Evolutionary conservation across 1,284 basidiomycete genomes (phyloP).

Genomic region (Melanopsichium pennsylvanicum): DNA sequence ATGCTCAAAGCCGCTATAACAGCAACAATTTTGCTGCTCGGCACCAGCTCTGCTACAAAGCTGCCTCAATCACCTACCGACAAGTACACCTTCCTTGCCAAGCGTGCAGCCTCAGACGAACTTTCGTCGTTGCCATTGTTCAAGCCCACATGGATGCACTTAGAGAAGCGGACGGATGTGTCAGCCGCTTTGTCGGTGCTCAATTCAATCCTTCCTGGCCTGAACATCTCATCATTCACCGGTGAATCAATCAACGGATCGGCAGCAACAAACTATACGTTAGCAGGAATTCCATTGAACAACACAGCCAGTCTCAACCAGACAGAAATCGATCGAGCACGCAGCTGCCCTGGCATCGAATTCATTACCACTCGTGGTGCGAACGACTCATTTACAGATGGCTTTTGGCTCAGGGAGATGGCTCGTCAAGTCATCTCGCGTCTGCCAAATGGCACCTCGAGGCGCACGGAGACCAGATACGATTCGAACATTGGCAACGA

Average conservation of each 20-base stretch:
- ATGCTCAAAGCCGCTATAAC: conserved; percentile 7
- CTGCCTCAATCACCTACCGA: conserved; percentile 8
- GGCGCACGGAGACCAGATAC: conserved; percentile 23
- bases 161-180: conserved; percentile 14
- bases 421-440: conserved; percentile 24
- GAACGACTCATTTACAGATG: conserved; percentile 20
- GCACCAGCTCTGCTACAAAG: conserved; percentile 1
- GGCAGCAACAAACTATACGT: conserved; percentile 14
- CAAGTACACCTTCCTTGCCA: conserved; percentile 6
- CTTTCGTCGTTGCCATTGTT: conserved; percentile 14
- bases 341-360: conserved; percentile 19
- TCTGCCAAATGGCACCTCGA: conserved; percentile 10
- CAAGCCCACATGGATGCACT: conserved; percentile 17
- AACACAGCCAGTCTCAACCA: conserved; percentile 31
- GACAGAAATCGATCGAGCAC: conserved; percentile 18
- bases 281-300: conserved; percentile 17
- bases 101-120: conserved; percentile 4
- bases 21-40: conserved; percentile 5
- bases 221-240: conserved; percentile 9
- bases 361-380: conserved; percentile 32
- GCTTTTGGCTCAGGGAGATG: conserved; percentile 31
- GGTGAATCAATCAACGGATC: conserved; percentile 1
- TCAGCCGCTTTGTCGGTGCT: conserved; percentile 6
- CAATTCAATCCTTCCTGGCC: conserved; percentile 22
- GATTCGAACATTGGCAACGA: conserved; percentile 26